These are phyloP conservation scores for Spongiforma sp. DNA, from an alignment of 1,284 basidiomycete genomes.

Conservation along the genomic window DNA sequence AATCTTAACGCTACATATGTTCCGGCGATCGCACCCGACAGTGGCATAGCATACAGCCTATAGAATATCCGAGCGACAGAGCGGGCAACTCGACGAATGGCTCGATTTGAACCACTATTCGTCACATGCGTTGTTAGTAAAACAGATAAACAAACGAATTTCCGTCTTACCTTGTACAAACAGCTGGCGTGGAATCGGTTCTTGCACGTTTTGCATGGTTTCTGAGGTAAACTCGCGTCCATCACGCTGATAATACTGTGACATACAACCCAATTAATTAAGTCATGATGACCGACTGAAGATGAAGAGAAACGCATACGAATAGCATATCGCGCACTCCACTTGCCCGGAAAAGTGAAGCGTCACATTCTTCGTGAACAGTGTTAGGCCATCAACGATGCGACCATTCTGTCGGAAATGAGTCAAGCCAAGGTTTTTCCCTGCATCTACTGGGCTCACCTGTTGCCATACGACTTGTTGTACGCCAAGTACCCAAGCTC, in stretches of 20 bases:
- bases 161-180: constrained; percentile 76
- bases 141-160: background rate
- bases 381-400: constrained; percentile 88
- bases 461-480: constrained; percentile 92
- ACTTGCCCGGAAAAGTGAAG: constrained; percentile 94
- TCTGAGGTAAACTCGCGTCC: constrained; percentile 89
- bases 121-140: background rate
- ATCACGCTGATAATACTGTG: constrained; percentile 90
- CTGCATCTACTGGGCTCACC: constrained; percentile 50
- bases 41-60: constrained; percentile 30
- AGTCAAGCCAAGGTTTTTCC: constrained; percentile 11
- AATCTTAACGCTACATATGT: background rate
- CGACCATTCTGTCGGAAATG: constrained; percentile 74
- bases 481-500: constrained; percentile 93
- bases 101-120: constrained; percentile 89
- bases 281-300: background rate
- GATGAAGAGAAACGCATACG: constrained; percentile 56
- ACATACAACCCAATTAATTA: constrained; percentile 6
- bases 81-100: constrained; percentile 89
- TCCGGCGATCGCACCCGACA: background rate
- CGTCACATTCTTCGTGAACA: constrained; percentile 95
- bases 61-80: constrained; percentile 85
- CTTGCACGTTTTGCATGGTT: constrained; percentile 94
- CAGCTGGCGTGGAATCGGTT: constrained; percentile 96
- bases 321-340: constrained; percentile 95